phyloP scores from a whole-genome alignment of 805 yeast genomes.

The Nakazawaea molendinolei region DNA sequence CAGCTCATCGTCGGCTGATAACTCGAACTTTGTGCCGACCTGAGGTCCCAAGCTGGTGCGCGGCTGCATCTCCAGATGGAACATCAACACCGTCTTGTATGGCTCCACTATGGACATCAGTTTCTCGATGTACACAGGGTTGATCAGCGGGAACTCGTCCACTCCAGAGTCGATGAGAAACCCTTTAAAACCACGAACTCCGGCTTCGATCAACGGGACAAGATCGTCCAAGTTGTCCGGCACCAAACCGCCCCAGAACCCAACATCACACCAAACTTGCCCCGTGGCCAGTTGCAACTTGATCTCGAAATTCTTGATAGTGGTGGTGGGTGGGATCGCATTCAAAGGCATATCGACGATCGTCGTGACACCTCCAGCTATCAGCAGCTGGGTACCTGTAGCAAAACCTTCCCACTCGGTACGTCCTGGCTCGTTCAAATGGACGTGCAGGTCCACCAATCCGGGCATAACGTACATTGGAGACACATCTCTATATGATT shows the following conservation, averaged over 20 bases:
- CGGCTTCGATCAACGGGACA: constrained; percentile 70
- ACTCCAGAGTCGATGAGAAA: constrained; percentile 94
- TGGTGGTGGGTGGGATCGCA: constrained; percentile 94
- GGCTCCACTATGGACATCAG: constrained; percentile 64
- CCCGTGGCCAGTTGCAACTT: constrained; percentile 75
- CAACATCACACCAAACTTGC: constrained; percentile 89
- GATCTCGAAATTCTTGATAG: constrained; percentile 62
- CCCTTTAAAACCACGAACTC: constrained; percentile 92
- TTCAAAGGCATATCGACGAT: constrained; percentile 95
- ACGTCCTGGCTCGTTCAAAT: constrained; percentile 94
- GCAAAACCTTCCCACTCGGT: constrained; percentile 98
- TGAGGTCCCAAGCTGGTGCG: constrained; percentile 16
- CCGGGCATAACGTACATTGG: constrained; percentile 79
- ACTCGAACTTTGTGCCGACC: not conserved
- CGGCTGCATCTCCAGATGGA: constrained; percentile 88
- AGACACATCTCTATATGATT: constrained; percentile 45
- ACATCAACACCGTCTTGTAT: constrained; percentile 69
- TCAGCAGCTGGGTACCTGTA: constrained; percentile 94
- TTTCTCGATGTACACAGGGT: constrained; percentile 50
- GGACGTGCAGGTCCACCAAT: constrained; percentile 89
- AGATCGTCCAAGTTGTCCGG: constrained; percentile 71
- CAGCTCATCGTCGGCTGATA: not conserved
- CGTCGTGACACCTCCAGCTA: constrained; percentile 94
- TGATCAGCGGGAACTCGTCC: constrained; percentile 86
- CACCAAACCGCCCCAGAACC: constrained; percentile 93